Evolutionary conservation across 2,329 filamentous ascomycete genomes (phyloP).

Genomic region (Shiraia sp.): DNA sequence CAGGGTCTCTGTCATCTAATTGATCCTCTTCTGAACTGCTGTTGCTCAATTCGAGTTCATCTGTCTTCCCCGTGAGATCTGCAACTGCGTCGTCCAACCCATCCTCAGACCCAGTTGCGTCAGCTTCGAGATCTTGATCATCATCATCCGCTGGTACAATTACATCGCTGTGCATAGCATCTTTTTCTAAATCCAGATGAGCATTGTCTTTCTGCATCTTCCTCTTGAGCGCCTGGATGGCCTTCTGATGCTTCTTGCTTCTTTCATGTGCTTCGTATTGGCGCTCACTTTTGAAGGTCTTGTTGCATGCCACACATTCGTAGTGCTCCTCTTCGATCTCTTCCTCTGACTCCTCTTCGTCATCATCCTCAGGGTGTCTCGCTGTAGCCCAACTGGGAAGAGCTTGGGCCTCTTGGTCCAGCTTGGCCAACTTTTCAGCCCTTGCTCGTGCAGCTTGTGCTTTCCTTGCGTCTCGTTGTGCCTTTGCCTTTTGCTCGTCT

Average conservation of each 20-base stretch:
- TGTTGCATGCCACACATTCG: conserved; percentile 67
- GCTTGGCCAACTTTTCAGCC: conserved; percentile 77
- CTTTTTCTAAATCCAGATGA: conserved; percentile 55
- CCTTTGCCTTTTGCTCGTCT: conserved; percentile 78
- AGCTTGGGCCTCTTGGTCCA: conserved; percentile 65
- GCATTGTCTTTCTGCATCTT: conserved; percentile 83
- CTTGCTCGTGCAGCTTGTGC: conserved; percentile 83
- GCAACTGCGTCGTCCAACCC: conserved; percentile 44
- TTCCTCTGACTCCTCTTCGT: conserved; percentile 59
- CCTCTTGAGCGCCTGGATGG: conserved; percentile 75
- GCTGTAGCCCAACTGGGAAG: conserved; percentile 77
- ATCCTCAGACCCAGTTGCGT: conserved; percentile 19
- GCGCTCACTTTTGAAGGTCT: conserved; percentile 83
- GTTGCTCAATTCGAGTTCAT: conserved; percentile 17
- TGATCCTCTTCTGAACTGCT: conserved; percentile 6
- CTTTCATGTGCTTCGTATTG: conserved; percentile 91
- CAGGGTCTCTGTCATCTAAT: conserved; percentile 34
- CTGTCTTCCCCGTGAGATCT: conserved; percentile 18
- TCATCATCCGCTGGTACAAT: conserved; percentile 38
- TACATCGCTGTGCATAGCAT: conserved; percentile 38
- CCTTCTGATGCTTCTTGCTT: conserved; percentile 94
- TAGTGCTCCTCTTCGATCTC: conserved; percentile 56
- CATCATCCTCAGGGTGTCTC: conserved; percentile 58
- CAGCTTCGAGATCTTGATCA: conserved; percentile 19
- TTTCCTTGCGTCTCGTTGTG: conserved; percentile 74